These are phyloP conservation scores for Hortaea sp. DNA, from an alignment of 2,329 filamentous ascomycete species.

Conservation along the genomic window DNA sequence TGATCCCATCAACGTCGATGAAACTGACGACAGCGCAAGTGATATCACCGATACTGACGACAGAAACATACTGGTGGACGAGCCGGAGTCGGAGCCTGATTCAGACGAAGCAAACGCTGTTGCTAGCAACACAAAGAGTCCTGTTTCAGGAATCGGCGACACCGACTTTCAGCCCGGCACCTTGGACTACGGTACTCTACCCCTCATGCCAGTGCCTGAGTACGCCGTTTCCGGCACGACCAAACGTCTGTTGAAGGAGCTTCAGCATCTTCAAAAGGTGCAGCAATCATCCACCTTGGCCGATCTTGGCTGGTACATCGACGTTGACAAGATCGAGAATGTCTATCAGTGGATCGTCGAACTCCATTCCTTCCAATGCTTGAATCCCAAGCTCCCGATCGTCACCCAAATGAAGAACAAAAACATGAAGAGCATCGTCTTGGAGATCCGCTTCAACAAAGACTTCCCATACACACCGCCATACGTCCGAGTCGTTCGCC, in stretches of 20 bases:
- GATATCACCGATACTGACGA: slow-evolving; percentile 43
- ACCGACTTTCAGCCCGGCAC: slow-evolving; percentile 20
- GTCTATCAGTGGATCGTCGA: slow-evolving; percentile 89
- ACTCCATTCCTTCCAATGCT: slow-evolving; percentile 60
- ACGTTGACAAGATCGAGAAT: slow-evolving; percentile 56
- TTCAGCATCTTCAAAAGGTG: slow-evolving; percentile 52
- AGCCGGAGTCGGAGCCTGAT: slow-evolving; percentile 4
- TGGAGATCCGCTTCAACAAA: slow-evolving; percentile 72
- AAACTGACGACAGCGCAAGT: slow-evolving; percentile 34
- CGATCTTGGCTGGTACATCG: slow-evolving; percentile 75
- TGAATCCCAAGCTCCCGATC: slow-evolving; percentile 47
- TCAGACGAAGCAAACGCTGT: background rate
- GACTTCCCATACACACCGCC: slow-evolving; percentile 71
- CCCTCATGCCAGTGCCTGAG: slow-evolving; percentile 52
- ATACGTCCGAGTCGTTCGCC: slow-evolving; percentile 73
- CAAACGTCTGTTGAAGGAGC: slow-evolving; percentile 53
- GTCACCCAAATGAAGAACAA: slow-evolving; percentile 61
- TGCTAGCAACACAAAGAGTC: background rate
- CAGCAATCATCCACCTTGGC: slow-evolving; percentile 53
- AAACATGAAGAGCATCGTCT: slow-evolving; percentile 56
- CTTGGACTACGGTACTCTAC: slow-evolving; percentile 52
- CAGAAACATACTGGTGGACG: slow-evolving; percentile 28
- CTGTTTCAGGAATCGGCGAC: background rate
- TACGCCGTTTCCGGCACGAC: slow-evolving; percentile 56
- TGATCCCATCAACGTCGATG: slow-evolving; percentile 29